Base-by-base conservation (phyloP, 208 protist genomes). In the Willaertia magna region DNA sequence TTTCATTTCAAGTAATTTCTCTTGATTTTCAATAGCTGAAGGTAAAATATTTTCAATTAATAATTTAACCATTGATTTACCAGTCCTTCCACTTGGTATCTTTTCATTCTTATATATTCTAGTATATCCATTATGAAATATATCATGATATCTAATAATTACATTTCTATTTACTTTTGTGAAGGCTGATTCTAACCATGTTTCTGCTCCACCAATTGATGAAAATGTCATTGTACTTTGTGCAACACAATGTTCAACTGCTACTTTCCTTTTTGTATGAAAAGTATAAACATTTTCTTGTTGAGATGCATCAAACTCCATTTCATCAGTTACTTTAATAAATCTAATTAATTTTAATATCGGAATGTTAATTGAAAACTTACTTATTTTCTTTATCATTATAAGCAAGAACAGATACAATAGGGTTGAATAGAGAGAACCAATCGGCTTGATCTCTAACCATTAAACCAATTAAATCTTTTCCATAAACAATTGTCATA, bases 211-310 rank as follows among this genome's bases (percentile, higher is more conserved):
- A 30, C 16, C 34, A 42, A 39, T 55, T 1, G 18, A 18, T n/a
- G 43, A 51, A 46, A 83, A 83, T 55, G 78, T 83, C 78, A 83
- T 83, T 55, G 78, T 55, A 55, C 43, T 83, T 26, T 83, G 46
- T 22, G 12, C 78, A 34, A 83, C 12, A 34, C 40, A 55, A 26
- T 42, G 46, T 42, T 51, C 16, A 48, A 83, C 78, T 20, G 7
- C 9, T 1, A 52, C 42, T 55, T 55, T 83, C 14, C 78, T 49
- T n/a, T 83, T 83, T 2, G 55, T 30, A 47, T 83, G 78, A 47
- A 83, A 83, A 34, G 47, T 55, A 55, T 43, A 83, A 0, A 55
- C 26, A 83, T 51, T 55, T 55, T 83, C 78, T 83, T 34, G 43
- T 55, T 83, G 16, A 3, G 6, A 14, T 30, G 20, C 34, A 1